These are phyloP conservation scores for Picea engelmannii DNA, from an alignment of 83 land plant species.

Conservation along the genomic window DNA sequence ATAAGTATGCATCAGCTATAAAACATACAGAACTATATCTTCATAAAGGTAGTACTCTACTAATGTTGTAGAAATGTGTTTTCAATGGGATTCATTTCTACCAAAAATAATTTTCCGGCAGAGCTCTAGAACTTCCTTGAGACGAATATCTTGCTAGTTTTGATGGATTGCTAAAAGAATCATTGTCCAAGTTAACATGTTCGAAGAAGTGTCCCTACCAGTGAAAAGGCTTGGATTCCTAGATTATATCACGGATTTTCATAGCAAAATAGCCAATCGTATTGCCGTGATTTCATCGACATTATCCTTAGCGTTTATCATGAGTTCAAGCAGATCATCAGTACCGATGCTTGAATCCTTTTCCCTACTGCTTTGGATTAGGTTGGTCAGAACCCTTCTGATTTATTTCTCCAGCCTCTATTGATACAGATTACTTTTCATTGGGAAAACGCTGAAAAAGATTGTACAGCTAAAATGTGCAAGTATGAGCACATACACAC, in stretches of 20 bases:
- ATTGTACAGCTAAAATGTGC: too few species aligned
- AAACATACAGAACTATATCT: too few species aligned
- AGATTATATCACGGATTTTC: conserved; percentile 38
- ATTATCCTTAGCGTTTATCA: conserved; percentile 38
- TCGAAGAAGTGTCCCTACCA: conserved; percentile 76
- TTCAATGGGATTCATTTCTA: too few species aligned
- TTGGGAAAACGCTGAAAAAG: conserved; percentile 55
- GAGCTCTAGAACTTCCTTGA: conserved; percentile 56
- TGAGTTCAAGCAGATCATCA: conserved; percentile 51
- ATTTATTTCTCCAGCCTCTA: conserved; percentile 62
- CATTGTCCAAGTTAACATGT: conserved; percentile 77
- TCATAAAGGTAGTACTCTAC: too few species aligned
- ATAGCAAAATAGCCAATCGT: neutral
- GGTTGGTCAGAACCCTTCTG: conserved; percentile 25
- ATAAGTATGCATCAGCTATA: too few species aligned
- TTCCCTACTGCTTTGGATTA: conserved; percentile 35
- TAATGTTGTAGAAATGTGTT: too few species aligned
- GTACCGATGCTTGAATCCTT: conserved; percentile 10
- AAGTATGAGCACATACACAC: too few species aligned
- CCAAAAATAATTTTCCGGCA: conserved; percentile 42
- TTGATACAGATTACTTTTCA: conserved; percentile 35
- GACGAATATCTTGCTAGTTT: conserved; percentile 65
- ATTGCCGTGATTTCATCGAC: neutral
- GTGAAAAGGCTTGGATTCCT: conserved; percentile 84
- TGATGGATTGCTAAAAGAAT: conserved; percentile 76